Evolutionary conservation across 1,284 basidiomycete genomes (phyloP), one percentile per base, ranked within the genome.

Genomic region (Malassezia arunalokei): DNA sequence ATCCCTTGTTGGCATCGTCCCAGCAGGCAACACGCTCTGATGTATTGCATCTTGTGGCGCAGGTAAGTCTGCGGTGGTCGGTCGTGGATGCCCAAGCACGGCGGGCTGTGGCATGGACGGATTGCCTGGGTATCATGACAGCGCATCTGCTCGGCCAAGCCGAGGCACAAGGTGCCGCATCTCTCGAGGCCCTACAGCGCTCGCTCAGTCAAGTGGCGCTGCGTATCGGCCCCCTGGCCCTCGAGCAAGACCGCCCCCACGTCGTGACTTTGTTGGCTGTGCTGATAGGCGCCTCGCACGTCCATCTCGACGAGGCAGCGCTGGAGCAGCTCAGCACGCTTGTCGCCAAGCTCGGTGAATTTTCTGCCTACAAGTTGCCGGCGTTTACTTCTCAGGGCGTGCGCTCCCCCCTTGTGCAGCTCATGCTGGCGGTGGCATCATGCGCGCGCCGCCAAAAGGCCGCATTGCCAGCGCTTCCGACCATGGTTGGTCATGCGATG

Each of bases 31-130:
- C 27, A 35, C 15, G 11, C 11, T 11, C 33, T 35, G 33, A 35
- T 15, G 33, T 35, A 5, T 14, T 8, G 15, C 38, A 29, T 27
- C 28, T 40, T 9, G 20, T 35, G 29, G 11, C n/a, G 14, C 17
- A 28, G 11, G 31, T 38, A 11, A 45, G 35, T 29, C 45, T 55
- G 15, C 33, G 37, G 8, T 55, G 53, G 53, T 37, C 43, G n/a
- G 14, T 40, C 24, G 32, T 46, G 20, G 53, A 55, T 28, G 53
- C 53, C 6, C 47, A 47, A 32, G 53, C 53, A 12, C 31, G 27
- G 47, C 48, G 53, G 20, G 43, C 47, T 6, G 31, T 14, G 17
- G 53, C 53, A 6, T 55, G 53, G 47, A 38, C 40, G 9, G 31
- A 28, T 9, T 44, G 33, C 32, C 27, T 55, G 11, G 15, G 28